phyloP scores from a whole-genome alignment of 371 early-diverging fungal species.

The Encephalitozoon cuniculi region DNA sequence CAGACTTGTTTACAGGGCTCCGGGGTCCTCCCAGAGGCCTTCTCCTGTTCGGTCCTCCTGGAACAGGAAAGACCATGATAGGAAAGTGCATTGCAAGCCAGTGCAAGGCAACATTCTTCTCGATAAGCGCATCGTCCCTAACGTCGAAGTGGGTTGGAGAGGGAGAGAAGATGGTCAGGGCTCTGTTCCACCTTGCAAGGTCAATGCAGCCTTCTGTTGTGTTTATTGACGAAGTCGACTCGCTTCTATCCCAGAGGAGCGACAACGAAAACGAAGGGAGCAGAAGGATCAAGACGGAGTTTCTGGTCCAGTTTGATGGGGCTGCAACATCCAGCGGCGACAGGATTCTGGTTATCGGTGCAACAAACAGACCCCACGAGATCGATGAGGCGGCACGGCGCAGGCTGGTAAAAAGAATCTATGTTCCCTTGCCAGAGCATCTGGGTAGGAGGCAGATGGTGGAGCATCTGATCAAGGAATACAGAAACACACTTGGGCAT shows the following conservation, averaged over 20 bases:
- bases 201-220: slow-evolving; percentile 75
- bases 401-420: slow-evolving; percentile 68
- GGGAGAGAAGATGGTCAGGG: slow-evolving; percentile 84
- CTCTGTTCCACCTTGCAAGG: slow-evolving; percentile 77
- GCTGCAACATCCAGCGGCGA: slow-evolving; percentile 67
- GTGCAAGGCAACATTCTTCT: slow-evolving; percentile 78
- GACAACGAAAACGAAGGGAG: slow-evolving; percentile 79
- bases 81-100: slow-evolving; percentile 82
- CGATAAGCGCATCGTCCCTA: slow-evolving; percentile 73
- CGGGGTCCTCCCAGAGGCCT: slow-evolving; percentile 75
- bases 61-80: slow-evolving; percentile 80
- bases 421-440: slow-evolving; percentile 74
- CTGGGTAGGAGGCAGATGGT: slow-evolving; percentile 67
- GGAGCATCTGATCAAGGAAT: slow-evolving; percentile 63
- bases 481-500: slow-evolving; percentile 60
- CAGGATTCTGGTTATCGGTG: slow-evolving; percentile 73
- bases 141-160: slow-evolving; percentile 90
- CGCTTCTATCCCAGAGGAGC: slow-evolving; percentile 72
- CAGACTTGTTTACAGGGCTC: slow-evolving; percentile 72
- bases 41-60: slow-evolving; percentile 63
- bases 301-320: slow-evolving; percentile 73
- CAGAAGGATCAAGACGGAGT: slow-evolving; percentile 76
- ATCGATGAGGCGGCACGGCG: slow-evolving; percentile 75
- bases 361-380: slow-evolving; percentile 70
- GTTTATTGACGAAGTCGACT: slow-evolving; percentile 79